These are phyloP conservation scores for Tolypocladium tropicale DNA, from an alignment of 2,329 filamentous ascomycete genomes.

Conservation along the genomic window DNA sequence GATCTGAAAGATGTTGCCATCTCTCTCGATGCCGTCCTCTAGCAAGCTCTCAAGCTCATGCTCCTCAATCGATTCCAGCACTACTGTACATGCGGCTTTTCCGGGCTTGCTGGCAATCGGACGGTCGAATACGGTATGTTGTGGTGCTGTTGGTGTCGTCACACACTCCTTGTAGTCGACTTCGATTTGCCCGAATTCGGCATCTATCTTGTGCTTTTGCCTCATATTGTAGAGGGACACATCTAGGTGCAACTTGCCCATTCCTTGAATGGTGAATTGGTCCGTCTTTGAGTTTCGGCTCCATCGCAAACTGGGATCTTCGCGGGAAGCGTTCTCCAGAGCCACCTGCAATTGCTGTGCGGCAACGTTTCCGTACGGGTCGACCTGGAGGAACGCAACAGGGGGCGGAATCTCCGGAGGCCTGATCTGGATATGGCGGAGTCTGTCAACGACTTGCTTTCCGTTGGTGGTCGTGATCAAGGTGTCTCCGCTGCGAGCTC, in stretches of 20 bases:
- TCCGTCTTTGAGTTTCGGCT: conserved; percentile 81
- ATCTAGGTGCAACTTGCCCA: conserved; percentile 93
- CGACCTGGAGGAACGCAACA: conserved; percentile 93
- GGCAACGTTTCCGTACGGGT: conserved; percentile 66
- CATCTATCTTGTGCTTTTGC: conserved; percentile 78
- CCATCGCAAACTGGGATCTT: conserved; percentile 87
- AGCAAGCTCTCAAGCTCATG: conserved; percentile 25
- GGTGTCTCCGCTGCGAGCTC: conserved; percentile 89
- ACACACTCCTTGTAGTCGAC: conserved; percentile 91
- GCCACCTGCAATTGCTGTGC: conserved; percentile 71
- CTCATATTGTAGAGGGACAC: conserved; percentile 83
- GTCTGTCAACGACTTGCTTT: conserved; percentile 53
- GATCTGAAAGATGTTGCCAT: conserved; percentile 61
- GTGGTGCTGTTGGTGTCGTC: conserved; percentile 42
- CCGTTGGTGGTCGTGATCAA: conserved; percentile 60
- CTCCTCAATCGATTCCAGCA: conserved; percentile 50
- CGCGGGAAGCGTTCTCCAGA: conserved; percentile 68
- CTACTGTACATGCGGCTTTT: conserved; percentile 64
- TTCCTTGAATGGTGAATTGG: conserved; percentile 86
- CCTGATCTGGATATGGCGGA: conserved; percentile 70
- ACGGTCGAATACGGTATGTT: conserved; percentile 61
- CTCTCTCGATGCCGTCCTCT: conserved; percentile 39
- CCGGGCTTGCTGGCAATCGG: conserved; percentile 71
- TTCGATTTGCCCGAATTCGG: conserved; percentile 81
- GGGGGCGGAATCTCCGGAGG: conserved; percentile 86